phyloP scores from a whole-genome alignment of 225 moss, liverwort and hornwort species.

The Sphagnum tenellum region DNA sequence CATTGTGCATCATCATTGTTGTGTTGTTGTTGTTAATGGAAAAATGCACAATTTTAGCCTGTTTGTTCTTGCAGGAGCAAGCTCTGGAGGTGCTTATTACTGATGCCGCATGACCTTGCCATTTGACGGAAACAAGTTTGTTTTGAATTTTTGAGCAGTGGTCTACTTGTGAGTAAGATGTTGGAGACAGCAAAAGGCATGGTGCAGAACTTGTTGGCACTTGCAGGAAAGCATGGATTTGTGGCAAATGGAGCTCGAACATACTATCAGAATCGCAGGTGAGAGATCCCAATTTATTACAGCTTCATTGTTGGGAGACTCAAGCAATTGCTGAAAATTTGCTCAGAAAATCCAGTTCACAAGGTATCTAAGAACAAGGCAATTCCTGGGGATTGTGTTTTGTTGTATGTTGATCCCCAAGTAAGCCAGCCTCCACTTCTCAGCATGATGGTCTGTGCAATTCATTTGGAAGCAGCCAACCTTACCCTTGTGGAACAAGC shows the following conservation, averaged over 20 bases:
- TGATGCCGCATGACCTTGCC: too few species aligned
- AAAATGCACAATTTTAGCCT: too few species aligned
- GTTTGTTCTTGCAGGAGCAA: too few species aligned
- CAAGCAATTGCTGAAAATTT: not conserved
- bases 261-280: constrained; percentile 80
- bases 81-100: too few species aligned
- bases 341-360: not conserved
- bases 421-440: constrained; percentile 82
- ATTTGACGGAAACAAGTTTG: too few species aligned
- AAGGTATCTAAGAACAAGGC: not conserved
- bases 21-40: too few species aligned
- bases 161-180: constrained; percentile 82
- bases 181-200: constrained; percentile 53
- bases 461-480: constrained; percentile 50
- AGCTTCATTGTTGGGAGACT: too few species aligned
- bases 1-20: too few species aligned
- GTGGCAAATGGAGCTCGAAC: constrained; percentile 83
- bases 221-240: constrained; percentile 55
- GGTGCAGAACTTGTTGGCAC: constrained; percentile 62
- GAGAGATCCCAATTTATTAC: constrained; percentile 2
- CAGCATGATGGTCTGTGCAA: constrained; percentile 64
- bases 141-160: constrained; percentile 16
- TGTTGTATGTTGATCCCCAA: constrained; percentile 14
- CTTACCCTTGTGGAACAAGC: constrained; percentile 33
- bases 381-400: not conserved